phyloP scores from a whole-genome alignment of 495 filamentous ascomycete genomes.

The Aspergillus coremiiformis region DNA sequence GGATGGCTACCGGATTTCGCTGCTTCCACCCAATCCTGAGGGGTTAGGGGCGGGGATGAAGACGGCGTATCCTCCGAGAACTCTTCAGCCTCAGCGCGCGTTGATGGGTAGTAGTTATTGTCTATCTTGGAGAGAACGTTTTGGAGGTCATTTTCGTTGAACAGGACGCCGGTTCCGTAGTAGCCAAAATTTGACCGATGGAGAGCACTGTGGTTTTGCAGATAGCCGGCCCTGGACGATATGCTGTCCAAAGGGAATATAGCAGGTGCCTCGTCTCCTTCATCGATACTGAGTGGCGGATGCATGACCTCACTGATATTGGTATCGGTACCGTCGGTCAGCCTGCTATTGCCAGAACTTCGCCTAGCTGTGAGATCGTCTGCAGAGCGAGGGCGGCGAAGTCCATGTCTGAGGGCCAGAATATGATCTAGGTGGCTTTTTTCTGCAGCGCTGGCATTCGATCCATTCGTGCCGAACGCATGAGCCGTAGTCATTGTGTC shows the following conservation, averaged over 20 bases:
- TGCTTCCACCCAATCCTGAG: slow-evolving; percentile 41
- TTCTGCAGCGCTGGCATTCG: slow-evolving; percentile 28
- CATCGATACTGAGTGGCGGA: slow-evolving; percentile 14
- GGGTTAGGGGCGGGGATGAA: slow-evolving; percentile 28
- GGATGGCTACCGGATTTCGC: slow-evolving; percentile 23
- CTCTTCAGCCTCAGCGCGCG: slow-evolving; percentile 7
- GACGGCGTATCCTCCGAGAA: slow-evolving; percentile 5
- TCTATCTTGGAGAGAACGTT: slow-evolving; percentile 19
- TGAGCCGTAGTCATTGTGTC: slow-evolving; percentile 42
- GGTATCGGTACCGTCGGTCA: slow-evolving; percentile 24
- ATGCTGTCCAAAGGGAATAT: slow-evolving; percentile 30
- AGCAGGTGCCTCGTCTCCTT: slow-evolving; percentile 19
- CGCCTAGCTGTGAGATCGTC: slow-evolving; percentile 26
- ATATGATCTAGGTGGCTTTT: slow-evolving; percentile 16
- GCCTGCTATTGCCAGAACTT: slow-evolving; percentile 24
- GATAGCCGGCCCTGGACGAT: slow-evolving; percentile 19
- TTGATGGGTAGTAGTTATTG: slow-evolving; percentile 18
- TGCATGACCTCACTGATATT: slow-evolving; percentile 29
- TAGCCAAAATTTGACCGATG: slow-evolving; percentile 18
- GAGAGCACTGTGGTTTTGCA: slow-evolving; percentile 22
- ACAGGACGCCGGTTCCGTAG: slow-evolving; percentile 17
- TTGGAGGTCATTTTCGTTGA: slow-evolving; percentile 16
- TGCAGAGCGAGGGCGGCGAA: slow-evolving; percentile 31
- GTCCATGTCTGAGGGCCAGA: slow-evolving; percentile 11
- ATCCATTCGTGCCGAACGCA: slow-evolving; percentile 25